These are phyloP conservation scores for Heterobasidion irregulare DNA, from an alignment of 1,284 basidiomycete genomes.

Conservation along the genomic window DNA sequence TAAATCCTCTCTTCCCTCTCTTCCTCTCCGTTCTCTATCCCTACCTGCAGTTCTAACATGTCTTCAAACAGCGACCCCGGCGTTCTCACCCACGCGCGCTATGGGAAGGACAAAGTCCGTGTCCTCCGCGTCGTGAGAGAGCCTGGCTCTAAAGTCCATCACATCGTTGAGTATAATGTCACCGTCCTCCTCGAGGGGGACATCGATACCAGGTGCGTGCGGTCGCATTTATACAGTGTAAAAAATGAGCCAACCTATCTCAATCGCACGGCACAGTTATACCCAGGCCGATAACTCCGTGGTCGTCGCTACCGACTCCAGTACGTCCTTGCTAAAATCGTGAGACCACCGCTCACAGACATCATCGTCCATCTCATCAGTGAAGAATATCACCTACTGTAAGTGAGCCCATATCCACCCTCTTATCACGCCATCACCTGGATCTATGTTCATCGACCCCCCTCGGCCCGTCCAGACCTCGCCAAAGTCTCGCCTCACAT, in stretches of 20 bases:
- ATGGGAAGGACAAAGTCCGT: slow-evolving; percentile 84
- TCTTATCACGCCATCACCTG: not conserved
- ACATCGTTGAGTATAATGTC: slow-evolving; percentile 78
- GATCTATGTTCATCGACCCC: not conserved
- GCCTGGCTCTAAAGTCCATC: slow-evolving; percentile 45
- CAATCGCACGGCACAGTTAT: slow-evolving; percentile 36
- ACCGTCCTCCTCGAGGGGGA: slow-evolving; percentile 74
- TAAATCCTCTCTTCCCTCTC: not conserved
- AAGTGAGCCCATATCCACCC: slow-evolving; percentile 14
- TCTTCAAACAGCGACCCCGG: not conserved
- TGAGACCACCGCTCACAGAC: not conserved
- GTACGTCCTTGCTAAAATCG: slow-evolving; percentile 33
- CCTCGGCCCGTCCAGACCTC: slow-evolving; percentile 41
- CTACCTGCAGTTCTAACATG: not conserved
- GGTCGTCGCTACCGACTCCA: slow-evolving; percentile 83
- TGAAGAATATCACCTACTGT: slow-evolving; percentile 94
- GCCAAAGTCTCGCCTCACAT: slow-evolving; percentile 85
- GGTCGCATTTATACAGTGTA: not conserved
- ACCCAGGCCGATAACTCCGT: slow-evolving; percentile 80
- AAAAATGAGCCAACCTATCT: too few species aligned
- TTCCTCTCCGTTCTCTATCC: not conserved
- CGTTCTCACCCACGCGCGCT: slow-evolving; percentile 46
- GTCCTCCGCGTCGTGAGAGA: slow-evolving; percentile 79
- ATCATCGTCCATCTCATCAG: slow-evolving; percentile 25
- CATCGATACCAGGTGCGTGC: slow-evolving; percentile 55